Conservation (phyloP, 169 alveolate genomes). For the Plasmodium inui region DNA sequence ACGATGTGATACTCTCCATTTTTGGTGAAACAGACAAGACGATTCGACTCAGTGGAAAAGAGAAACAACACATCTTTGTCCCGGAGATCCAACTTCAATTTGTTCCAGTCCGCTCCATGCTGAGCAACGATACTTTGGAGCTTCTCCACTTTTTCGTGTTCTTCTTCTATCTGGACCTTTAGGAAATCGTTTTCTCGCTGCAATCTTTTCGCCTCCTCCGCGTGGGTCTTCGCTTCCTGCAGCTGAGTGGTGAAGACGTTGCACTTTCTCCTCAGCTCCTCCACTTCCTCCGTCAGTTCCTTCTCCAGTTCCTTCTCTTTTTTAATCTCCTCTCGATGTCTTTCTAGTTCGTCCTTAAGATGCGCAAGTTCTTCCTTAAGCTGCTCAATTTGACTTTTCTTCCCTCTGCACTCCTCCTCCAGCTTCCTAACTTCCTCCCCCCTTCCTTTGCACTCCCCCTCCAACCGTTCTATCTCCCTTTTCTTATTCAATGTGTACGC, state of each 20-base stretch:
- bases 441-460: constrained; percentile 11
- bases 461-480: constrained; percentile 40
- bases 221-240: not conserved
- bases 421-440: constrained; percentile 6
- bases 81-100: not conserved
- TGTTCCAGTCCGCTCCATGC: not conserved
- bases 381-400: not conserved
- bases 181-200: constrained; percentile 4
- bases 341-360: not conserved
- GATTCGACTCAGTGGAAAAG: not conserved
- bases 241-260: not conserved
- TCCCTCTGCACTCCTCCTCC: not conserved
- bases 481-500: constrained; percentile 60
- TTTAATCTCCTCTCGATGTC: not conserved
- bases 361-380: not conserved
- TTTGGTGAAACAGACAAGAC: constrained; percentile 19
- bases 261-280: not conserved
- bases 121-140: not conserved
- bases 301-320: constrained; percentile 6
- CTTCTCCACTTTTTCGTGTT: not conserved
- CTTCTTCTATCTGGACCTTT: constrained; percentile 9
- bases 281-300: too few relatives aligned
- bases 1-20: constrained; percentile 22
- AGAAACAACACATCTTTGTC: constrained; percentile 20
- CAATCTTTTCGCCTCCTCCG: constrained; percentile 5